Evolutionary conservation across 2,329 filamentous ascomycete species (phyloP), one percentile per base, ranked within the genome.

Genomic region (Neurospora sp.): DNA sequence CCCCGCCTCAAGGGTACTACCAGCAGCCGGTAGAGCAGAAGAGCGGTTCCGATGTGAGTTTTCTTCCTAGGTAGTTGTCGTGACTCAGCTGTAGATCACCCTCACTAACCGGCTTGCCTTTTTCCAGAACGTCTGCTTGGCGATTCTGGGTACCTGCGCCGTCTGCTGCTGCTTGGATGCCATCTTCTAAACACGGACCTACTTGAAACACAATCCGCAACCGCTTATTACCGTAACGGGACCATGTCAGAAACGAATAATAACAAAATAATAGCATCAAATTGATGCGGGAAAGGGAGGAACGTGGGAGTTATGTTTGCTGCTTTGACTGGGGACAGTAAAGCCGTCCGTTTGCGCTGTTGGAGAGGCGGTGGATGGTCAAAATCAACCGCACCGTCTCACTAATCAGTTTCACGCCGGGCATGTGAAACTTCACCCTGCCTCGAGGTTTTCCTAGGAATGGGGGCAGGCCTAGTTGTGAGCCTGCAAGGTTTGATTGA

Each of bases 101-200:
- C 33, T 42, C 67, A 71, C 72, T 23, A 71, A 69, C 36, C 23
- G 28, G 28, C 28, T 52, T 66, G 19, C 67, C 17, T n/a, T 69
- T 28, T 28, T n/a, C 17, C 71, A 78, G 72, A 77, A 79, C 15
- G 79, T 79, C 69, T 73, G 86, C 58, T 82, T 82, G 40, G 84
- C 83, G 58, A 76, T 86, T 68, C 74, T 87, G 17, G 86, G 84
- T 17, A 81, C 81, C 72, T 76, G 86, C 71, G 86, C 86, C 1
- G 87, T 85, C 77, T 88, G 86, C 76, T 88, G 86, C 78, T 88
- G 86, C 76, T 76, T 88, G 75, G 86, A 88, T 73, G 79, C 79
- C 28, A 76, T 88, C n/a, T 87, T 87, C 75, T 88, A 84, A 76
- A 39, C 58, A 13, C n/a, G 9, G 62, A n/a, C 17, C 40, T n/a